Evolutionary conservation across 495 filamentous ascomycete species (phyloP).

Genomic region (Cetradonia linearis): DNA sequence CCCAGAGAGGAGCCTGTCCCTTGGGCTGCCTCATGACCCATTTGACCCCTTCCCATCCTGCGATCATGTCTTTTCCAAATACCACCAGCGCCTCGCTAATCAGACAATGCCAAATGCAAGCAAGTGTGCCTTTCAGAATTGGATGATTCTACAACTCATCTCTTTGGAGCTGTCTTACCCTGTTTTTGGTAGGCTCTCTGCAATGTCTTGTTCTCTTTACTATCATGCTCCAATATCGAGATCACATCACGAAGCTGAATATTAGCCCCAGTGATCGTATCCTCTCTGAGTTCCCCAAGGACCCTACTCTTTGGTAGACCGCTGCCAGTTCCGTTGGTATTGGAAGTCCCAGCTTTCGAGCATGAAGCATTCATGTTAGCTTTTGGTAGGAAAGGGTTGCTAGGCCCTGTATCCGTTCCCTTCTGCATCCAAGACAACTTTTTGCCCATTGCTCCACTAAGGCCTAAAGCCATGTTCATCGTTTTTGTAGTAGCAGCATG

Average conservation of each 20-base stretch:
- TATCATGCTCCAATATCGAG: slow-evolving; percentile 42
- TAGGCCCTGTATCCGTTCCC: slow-evolving; percentile 9
- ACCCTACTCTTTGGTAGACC: slow-evolving; percentile 9
- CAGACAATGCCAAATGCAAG: neutral
- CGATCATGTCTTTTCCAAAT: neutral
- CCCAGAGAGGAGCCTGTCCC: slow-evolving; percentile 5
- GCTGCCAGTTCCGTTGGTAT: slow-evolving; percentile 8
- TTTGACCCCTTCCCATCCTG: neutral
- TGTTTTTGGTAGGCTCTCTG: slow-evolving; percentile 21
- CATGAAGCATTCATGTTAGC: slow-evolving; percentile 12
- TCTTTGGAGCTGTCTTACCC: neutral
- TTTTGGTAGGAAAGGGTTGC: slow-evolving; percentile 20
- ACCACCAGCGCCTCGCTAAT: slow-evolving; percentile 22
- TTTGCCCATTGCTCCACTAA: slow-evolving; percentile 21
- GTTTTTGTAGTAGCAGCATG: slow-evolving; percentile 30
- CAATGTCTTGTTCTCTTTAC: slow-evolving; percentile 25
- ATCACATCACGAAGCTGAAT: slow-evolving; percentile 43
- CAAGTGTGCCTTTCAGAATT: neutral
- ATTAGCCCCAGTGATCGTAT: slow-evolving; percentile 36
- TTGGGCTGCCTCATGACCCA: neutral
- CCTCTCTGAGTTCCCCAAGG: slow-evolving; percentile 41
- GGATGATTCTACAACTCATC: neutral
- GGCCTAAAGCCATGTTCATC: slow-evolving; percentile 25
- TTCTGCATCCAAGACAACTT: slow-evolving; percentile 26
- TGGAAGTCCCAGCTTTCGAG: slow-evolving; percentile 2